phyloP scores from a whole-genome alignment of 2,329 filamentous ascomycete species.

The Pestalotiopsis fici region DNA sequence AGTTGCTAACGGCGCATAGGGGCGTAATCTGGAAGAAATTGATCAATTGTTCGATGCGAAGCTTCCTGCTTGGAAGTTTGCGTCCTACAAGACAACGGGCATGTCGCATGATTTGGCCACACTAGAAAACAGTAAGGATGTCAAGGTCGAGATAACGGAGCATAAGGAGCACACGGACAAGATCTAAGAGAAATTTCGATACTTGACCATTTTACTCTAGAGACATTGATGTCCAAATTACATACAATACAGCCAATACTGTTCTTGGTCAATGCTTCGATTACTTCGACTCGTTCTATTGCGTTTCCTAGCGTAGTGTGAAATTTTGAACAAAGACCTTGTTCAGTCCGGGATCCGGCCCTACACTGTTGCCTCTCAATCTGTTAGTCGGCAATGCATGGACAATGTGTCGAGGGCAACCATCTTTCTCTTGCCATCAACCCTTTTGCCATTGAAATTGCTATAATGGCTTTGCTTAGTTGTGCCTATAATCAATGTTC shows the following conservation, averaged over 20 bases:
- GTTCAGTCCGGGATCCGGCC: neutral
- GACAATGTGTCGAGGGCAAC: neutral
- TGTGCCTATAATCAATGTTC: neutral
- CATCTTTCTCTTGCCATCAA: neutral
- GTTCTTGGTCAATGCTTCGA: too few relatives aligned
- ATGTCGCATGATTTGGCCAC: neutral
- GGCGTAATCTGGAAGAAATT: conserved; percentile 19
- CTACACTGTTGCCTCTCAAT: neutral
- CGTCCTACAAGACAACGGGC: conserved; percentile 16
- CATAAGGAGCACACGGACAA: neutral
- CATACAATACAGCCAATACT: too few relatives aligned
- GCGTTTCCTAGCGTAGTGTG: too few relatives aligned
- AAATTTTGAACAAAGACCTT: neutral
- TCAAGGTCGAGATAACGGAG: neutral
- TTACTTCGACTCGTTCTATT: too few relatives aligned
- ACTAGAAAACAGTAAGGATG: neutral
- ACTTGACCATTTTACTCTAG: too few relatives aligned
- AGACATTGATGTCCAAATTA: too few relatives aligned
- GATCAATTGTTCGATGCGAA: conserved; percentile 15
- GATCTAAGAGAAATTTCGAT: too few relatives aligned
- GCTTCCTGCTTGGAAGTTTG: conserved; percentile 5
- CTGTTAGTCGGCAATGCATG: neutral
- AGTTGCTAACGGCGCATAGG: neutral
- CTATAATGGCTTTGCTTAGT: neutral
- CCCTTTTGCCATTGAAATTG: neutral